phyloP scores from a whole-genome alignment of 2,329 filamentous ascomycete species.

The Plectosphaerella sp. region DNA sequence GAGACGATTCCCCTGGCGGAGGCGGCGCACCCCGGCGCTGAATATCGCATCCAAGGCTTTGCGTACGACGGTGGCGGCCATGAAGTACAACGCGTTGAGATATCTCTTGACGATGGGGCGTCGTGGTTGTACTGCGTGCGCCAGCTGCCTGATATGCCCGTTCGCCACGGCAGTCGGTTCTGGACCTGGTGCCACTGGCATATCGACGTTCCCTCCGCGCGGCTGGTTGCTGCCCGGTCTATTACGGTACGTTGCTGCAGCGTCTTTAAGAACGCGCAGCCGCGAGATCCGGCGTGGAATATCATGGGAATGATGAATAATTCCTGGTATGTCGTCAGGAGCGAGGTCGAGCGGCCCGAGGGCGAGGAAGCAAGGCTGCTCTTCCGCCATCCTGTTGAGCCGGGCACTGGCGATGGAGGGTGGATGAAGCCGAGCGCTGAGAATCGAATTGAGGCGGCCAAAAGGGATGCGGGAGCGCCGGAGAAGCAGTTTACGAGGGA shows the following conservation, averaged over 20 bases:
- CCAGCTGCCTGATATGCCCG: constrained; percentile 39
- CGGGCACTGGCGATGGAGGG: constrained; percentile 35
- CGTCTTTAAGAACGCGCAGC: constrained; percentile 46
- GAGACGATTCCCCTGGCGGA: constrained; percentile 34
- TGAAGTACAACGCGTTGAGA: constrained; percentile 43
- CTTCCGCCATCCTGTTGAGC: constrained; percentile 43
- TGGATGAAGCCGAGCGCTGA: constrained; percentile 47
- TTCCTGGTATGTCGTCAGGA: constrained; percentile 39
- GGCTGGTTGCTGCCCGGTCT: constrained; percentile 34
- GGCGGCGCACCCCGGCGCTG: constrained; percentile 26
- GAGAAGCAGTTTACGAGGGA: constrained; percentile 47
- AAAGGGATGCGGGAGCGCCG: constrained; percentile 37
- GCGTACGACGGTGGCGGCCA: constrained; percentile 47
- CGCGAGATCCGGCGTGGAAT: constrained; percentile 40
- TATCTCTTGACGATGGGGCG: constrained; percentile 39
- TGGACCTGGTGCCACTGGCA: constrained; percentile 52
- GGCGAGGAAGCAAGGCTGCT: constrained; percentile 21
- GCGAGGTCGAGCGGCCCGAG: constrained; percentile 24
- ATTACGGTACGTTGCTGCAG: constrained; percentile 43
- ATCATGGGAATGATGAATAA: constrained; percentile 53
- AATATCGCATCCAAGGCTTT: constrained; percentile 39
- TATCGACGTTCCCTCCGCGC: constrained; percentile 38
- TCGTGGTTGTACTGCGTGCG: constrained; percentile 30
- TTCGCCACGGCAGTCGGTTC: constrained; percentile 47
- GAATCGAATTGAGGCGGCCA: constrained; percentile 36